These are phyloP conservation scores for Neoboletus subvelutipes DNA, from an alignment of 768 basidiomycete genomes.

Conservation along the genomic window DNA sequence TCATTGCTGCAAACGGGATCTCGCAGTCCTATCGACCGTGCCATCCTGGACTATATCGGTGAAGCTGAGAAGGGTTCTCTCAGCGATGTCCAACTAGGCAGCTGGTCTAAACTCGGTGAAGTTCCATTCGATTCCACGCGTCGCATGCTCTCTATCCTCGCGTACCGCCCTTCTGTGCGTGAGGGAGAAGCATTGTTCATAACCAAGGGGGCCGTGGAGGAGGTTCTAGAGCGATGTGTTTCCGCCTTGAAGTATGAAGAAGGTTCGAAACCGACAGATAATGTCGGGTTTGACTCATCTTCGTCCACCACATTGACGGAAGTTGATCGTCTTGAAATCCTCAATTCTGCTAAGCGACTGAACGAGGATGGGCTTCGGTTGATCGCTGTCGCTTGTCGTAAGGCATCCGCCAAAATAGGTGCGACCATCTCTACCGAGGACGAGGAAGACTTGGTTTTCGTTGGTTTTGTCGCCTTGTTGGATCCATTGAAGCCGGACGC, in stretches of 20 bases:
- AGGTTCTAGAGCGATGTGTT: slow-evolving; percentile 33
- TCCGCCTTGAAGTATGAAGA: slow-evolving; percentile 21
- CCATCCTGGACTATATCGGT: slow-evolving; percentile 30
- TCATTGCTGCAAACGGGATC: slow-evolving; percentile 35
- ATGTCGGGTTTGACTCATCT: slow-evolving; percentile 19
- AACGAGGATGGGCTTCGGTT: slow-evolving; percentile 34
- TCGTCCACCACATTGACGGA: slow-evolving; percentile 18
- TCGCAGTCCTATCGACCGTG: slow-evolving; percentile 37
- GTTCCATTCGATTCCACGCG: slow-evolving; percentile 38
- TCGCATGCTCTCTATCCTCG: slow-evolving; percentile 35
- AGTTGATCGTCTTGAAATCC: slow-evolving; percentile 21
- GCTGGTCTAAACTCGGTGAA: slow-evolving; percentile 34
- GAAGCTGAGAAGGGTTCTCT: slow-evolving; percentile 13
- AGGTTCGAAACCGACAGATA: slow-evolving; percentile 7
- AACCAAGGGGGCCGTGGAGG: slow-evolving; percentile 34
- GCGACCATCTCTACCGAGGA: slow-evolving; percentile 21
- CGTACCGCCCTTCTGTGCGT: slow-evolving; percentile 23
- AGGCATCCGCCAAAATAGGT: slow-evolving; percentile 15
- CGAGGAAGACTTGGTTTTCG: slow-evolving; percentile 30
- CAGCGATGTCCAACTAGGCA: slow-evolving; percentile 8
- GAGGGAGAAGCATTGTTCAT: slow-evolving; percentile 25
- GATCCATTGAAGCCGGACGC: slow-evolving; percentile 35
- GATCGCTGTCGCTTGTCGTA: slow-evolving; percentile 31
- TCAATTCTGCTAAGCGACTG: slow-evolving; percentile 26
- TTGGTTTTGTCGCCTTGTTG: slow-evolving; percentile 31